phyloP scores from a whole-genome alignment of 768 basidiomycete genomes.

The Tubosaeta sp. region DNA sequence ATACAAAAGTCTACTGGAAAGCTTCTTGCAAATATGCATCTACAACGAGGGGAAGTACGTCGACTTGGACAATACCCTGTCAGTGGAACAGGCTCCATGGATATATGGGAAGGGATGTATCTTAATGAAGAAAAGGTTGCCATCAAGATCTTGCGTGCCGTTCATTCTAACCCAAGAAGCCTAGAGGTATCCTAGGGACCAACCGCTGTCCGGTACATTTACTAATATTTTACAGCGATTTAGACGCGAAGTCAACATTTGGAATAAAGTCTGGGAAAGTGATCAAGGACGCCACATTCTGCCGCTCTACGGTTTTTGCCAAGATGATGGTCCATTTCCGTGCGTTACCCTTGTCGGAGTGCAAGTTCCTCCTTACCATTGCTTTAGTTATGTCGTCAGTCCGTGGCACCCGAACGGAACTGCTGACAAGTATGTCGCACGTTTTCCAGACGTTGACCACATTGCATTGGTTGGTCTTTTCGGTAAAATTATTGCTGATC shows the following conservation, averaged over 20 bases:
- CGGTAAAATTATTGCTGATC: not conserved
- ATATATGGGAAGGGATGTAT: slow-evolving; percentile 54
- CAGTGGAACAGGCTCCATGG: slow-evolving; percentile 49
- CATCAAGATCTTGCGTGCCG: slow-evolving; percentile 52
- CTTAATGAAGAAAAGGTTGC: slow-evolving; percentile 52
- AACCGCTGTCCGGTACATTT: not conserved
- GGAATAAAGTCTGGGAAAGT: slow-evolving; percentile 49
- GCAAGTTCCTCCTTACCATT: slow-evolving; percentile 1
- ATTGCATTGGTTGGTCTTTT: slow-evolving; percentile 33
- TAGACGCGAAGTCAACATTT: slow-evolving; percentile 49
- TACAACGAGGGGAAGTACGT: slow-evolving; percentile 49
- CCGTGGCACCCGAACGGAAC: slow-evolving; percentile 55
- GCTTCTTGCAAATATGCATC: slow-evolving; percentile 47
- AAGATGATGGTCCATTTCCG: slow-evolving; percentile 56
- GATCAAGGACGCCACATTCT: slow-evolving; percentile 51
- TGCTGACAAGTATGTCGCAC: slow-evolving; percentile 44
- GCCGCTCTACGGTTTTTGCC: slow-evolving; percentile 56
- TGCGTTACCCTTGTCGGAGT: slow-evolving; percentile 22
- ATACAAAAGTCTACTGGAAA: slow-evolving; percentile 44
- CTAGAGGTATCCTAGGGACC: slow-evolving; percentile 32
- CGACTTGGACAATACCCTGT: slow-evolving; percentile 47
- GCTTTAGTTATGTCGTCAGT: slow-evolving; percentile 49
- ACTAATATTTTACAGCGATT: slow-evolving; percentile 38
- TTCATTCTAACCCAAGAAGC: slow-evolving; percentile 44
- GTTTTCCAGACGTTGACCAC: slow-evolving; percentile 41